Evolutionary conservation across 371 early-diverging fungal species (phyloP).

Genomic region (Circinella umbellata): DNA sequence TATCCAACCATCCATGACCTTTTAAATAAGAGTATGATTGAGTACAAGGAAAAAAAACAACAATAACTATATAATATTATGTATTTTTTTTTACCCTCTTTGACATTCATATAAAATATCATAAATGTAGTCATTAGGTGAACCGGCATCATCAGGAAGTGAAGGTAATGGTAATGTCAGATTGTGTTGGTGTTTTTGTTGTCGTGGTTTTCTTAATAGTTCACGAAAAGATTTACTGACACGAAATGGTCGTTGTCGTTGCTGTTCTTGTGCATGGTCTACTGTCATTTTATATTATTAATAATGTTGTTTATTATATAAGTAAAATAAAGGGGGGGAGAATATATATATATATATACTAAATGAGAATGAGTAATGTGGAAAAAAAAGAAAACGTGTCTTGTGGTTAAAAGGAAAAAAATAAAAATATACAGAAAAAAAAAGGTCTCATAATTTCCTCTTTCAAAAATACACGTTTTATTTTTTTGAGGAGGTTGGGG

Average conservation of each 20-base stretch:
- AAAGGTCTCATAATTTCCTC: no score
- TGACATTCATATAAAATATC: slow-evolving; percentile 59
- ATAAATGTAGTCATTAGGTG: slow-evolving; percentile 36
- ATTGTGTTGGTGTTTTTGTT: slow-evolving; percentile 18
- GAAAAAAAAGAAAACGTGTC: no score
- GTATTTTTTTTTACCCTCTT: slow-evolving; percentile 44
- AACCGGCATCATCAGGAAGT: slow-evolving; percentile 26
- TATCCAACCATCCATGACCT: slow-evolving; percentile 63
- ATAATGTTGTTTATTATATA: no score
- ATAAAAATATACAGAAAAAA: no score
- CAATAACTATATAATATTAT: not conserved
- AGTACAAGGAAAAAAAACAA: not conserved
- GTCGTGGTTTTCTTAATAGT: slow-evolving; percentile 33
- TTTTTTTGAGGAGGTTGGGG: no score
- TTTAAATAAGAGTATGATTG: not conserved
- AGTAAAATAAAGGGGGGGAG: no score
- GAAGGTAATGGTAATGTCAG: slow-evolving; percentile 35
- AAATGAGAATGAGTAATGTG: no score
- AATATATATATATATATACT: no score
- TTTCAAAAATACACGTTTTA: no score
- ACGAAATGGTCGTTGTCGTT: slow-evolving; percentile 31
- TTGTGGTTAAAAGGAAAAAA: no score
- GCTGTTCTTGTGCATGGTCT: not conserved
- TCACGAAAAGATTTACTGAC: slow-evolving; percentile 41
- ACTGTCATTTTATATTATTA: slow-evolving; percentile 4